Evolutionary conservation across 1,284 basidiomycete genomes (phyloP).

Genomic region (Rhodotorula mucilaginosa): DNA sequence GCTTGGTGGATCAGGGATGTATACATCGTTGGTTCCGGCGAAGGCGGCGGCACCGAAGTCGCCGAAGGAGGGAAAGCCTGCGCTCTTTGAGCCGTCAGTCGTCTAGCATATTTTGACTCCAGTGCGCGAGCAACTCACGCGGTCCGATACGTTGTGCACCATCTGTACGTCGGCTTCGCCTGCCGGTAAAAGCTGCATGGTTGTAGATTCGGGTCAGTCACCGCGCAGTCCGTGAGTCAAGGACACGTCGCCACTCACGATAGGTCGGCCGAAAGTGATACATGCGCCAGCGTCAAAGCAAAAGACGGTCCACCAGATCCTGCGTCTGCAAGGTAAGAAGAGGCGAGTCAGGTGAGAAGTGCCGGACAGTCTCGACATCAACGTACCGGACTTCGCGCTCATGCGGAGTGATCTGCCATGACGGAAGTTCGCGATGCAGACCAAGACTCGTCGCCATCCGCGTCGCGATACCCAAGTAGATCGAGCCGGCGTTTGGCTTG

Average conservation of each 20-base stretch:
- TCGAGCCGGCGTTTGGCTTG: slow-evolving; percentile 39
- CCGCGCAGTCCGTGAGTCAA: too few relatives aligned
- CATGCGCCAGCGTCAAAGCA: slow-evolving; percentile 33
- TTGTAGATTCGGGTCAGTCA: not conserved
- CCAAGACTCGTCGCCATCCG: slow-evolving; percentile 45
- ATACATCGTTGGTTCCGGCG: slow-evolving; percentile 3
- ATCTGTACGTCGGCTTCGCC: slow-evolving; percentile 12
- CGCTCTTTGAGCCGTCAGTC: too few relatives aligned
- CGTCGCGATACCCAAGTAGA: slow-evolving; percentile 43
- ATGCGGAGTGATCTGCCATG: slow-evolving; percentile 40
- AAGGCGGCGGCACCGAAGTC: not conserved
- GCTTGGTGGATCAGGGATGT: slow-evolving; percentile 10
- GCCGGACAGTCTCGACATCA: too few relatives aligned
- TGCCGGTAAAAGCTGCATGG: not conserved
- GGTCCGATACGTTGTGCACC: slow-evolving; percentile 4
- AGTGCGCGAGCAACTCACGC: not conserved
- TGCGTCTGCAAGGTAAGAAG: slow-evolving; percentile 21
- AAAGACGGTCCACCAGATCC: slow-evolving; percentile 45
- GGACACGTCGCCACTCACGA: not conserved
- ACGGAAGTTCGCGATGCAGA: slow-evolving; percentile 42
- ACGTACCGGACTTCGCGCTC: slow-evolving; percentile 39
- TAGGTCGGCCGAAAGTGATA: slow-evolving; percentile 43
- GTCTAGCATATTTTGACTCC: too few relatives aligned
- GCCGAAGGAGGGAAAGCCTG: slow-evolving; percentile 1
- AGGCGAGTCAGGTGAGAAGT: too few relatives aligned